Evolutionary conservation across 148 eudicot species (phyloP), one percentile per base, ranked within the genome.

Genomic region (Rhododendron ferrugineum): DNA sequence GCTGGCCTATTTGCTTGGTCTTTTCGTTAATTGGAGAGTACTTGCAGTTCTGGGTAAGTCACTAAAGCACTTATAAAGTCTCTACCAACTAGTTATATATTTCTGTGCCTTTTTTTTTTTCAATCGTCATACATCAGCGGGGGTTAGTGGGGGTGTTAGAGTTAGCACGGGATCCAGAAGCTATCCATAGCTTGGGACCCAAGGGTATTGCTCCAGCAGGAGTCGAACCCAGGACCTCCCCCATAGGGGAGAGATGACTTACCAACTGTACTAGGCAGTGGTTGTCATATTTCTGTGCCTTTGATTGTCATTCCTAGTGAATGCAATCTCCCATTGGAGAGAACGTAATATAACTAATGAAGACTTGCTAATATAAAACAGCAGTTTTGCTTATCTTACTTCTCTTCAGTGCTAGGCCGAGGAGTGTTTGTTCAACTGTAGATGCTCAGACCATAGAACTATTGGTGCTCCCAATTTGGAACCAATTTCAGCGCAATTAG

Each of bases 1-100:
- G 98, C 88, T 97, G 90, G 89, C 99, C 2, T 97, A 97, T 90
- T 86, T 97, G 87, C 90, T 97, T 82, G 99, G 99, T 79, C 95
- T 97, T 52, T 97, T 97, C 86, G 91, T 92, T 52, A 87, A 62
- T 86, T 97, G 99, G 99, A 95, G 98, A 88, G 49, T 89, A 50
- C 98, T 97, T 75, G 99, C 99, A 26, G 91, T 92, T 88, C 79
- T 97, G 76, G 98, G 99, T 94, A 92, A 93, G 72, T 32, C 34
- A 42, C 84, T 37, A 44, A 47, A 78, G 26, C 32, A 22, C 81
- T 78, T 44, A 4, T 3, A 2, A 56, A 40, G 16, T 32, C 44
- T 14, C 30, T 72, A 15, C 28, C 32, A 46, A 47, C 49, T 32
- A 46, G 14, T 40, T 60, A 47, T 47, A 50, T n/a, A 9, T 3